Evolutionary conservation across 805 yeast genomes (phyloP).

Genomic region (Wickerhamiella azyma): DNA sequence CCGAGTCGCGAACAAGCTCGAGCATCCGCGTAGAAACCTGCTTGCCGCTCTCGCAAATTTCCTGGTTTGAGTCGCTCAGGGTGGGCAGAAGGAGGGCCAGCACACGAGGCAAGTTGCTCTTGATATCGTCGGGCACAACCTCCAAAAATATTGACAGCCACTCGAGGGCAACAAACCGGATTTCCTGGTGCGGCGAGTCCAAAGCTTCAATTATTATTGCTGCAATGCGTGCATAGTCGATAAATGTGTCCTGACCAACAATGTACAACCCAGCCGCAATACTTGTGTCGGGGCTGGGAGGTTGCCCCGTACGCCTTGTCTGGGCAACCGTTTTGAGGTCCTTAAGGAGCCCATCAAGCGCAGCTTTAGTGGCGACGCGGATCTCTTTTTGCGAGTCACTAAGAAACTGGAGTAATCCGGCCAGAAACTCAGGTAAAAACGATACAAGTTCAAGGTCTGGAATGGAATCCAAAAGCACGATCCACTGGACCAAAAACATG

Average conservation of each 20-base stretch:
- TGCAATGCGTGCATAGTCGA: slow-evolving; percentile 68
- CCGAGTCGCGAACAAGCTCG: slow-evolving; percentile 34
- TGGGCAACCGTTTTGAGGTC: slow-evolving; percentile 67
- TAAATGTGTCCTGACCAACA: slow-evolving; percentile 68
- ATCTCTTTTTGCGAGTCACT: slow-evolving; percentile 81
- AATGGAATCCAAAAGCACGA: slow-evolving; percentile 78
- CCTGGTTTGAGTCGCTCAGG: slow-evolving; percentile 38
- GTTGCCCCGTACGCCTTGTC: neutral
- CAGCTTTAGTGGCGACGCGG: slow-evolving; percentile 66
- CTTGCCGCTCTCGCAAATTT: slow-evolving; percentile 40
- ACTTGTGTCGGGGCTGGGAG: slow-evolving; percentile 4
- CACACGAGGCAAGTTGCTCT: slow-evolving; percentile 61
- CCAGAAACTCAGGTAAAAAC: slow-evolving; percentile 77
- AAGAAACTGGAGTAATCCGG: slow-evolving; percentile 65
- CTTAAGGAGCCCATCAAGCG: slow-evolving; percentile 58
- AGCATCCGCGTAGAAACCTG: slow-evolving; percentile 45
- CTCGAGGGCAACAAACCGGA: slow-evolving; percentile 61
- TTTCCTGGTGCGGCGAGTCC: slow-evolving; percentile 58
- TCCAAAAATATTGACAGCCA: slow-evolving; percentile 70
- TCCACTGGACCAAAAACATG: slow-evolving; percentile 86
- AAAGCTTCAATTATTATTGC: slow-evolving; percentile 71
- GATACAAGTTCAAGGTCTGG: slow-evolving; percentile 83
- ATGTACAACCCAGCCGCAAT: slow-evolving; percentile 34
- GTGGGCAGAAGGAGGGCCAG: slow-evolving; percentile 54
- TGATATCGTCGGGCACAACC: slow-evolving; percentile 62